Evolutionary conservation across 371 early-diverging fungal genomes (phyloP).

Genomic region (Mucor sp.): DNA sequence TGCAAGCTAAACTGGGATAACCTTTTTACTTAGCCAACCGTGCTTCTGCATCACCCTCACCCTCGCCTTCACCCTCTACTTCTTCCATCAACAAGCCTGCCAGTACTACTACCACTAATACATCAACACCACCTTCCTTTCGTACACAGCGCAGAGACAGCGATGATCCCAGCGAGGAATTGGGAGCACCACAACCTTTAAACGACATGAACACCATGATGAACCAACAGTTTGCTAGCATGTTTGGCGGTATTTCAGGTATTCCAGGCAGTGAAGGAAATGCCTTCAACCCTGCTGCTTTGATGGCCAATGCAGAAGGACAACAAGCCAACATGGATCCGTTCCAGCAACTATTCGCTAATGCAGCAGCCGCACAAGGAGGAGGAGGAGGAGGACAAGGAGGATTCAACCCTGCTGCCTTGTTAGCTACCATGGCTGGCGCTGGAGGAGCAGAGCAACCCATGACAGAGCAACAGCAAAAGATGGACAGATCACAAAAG

Average conservation of each 20-base stretch:
- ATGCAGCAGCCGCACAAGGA: neutral
- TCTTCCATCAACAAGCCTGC: constrained; percentile 6
- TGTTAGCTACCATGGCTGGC: constrained; percentile 3
- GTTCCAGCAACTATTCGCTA: neutral
- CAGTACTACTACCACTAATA: neutral
- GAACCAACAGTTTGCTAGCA: constrained; percentile 13
- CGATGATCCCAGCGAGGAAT: constrained; percentile 48
- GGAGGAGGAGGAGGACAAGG: constrained; percentile 7
- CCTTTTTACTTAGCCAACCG: constrained; percentile 28
- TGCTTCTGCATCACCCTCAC: constrained; percentile 22
- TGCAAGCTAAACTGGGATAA: neutral
- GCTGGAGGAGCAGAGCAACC: neutral
- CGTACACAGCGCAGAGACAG: constrained; percentile 21
- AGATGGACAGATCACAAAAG: neutral
- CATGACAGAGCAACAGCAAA: constrained; percentile 14
- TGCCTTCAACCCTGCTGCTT: constrained; percentile 17
- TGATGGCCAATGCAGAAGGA: neutral
- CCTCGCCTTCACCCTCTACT: constrained; percentile 41
- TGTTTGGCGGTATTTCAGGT: constrained; percentile 23
- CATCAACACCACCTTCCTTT: neutral
- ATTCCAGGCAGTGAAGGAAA: constrained; percentile 7
- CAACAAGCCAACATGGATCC: neutral
- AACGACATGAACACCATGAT: constrained; percentile 7
- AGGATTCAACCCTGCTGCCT: constrained; percentile 22
- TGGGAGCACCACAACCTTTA: constrained; percentile 41